Evolutionary conservation across 2,329 filamentous ascomycete species (phyloP).

Genomic region (Alternaria ventricosa): DNA sequence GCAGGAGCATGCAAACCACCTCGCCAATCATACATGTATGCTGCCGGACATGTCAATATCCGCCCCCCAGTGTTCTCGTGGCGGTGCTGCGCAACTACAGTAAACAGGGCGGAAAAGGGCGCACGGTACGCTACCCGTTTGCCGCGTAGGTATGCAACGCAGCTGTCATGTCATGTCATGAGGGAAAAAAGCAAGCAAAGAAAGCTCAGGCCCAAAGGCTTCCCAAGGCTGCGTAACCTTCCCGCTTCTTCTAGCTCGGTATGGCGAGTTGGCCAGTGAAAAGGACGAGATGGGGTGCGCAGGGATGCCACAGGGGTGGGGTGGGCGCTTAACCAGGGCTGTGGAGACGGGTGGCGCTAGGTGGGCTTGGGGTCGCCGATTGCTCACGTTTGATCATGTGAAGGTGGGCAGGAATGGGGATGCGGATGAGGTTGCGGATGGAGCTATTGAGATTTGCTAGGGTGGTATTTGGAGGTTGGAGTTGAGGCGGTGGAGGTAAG

Average conservation of each 20-base stretch:
- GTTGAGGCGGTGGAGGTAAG: not conserved
- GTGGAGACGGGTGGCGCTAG: slow-evolving; percentile 15
- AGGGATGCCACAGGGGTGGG: slow-evolving; percentile 17
- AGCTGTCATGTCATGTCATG: not conserved
- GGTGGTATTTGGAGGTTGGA: not conserved
- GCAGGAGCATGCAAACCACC: not conserved
- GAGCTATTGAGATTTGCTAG: not conserved
- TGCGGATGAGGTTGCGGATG: slow-evolving; percentile 3
- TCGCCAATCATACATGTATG: not conserved
- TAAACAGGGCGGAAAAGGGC: not conserved
- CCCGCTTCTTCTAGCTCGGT: slow-evolving; percentile 18
- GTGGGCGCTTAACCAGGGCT: slow-evolving; percentile 22
- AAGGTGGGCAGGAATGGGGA: not conserved
- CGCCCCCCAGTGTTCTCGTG: not conserved
- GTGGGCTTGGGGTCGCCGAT: not conserved
- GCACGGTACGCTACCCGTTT: not conserved
- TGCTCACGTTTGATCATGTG: slow-evolving; percentile 1
- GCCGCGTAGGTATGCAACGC: not conserved
- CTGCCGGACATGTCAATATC: not conserved
- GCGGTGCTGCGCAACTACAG: not conserved
- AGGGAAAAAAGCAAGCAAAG: not conserved
- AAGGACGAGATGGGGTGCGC: not conserved
- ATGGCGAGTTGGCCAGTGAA: slow-evolving; percentile 26
- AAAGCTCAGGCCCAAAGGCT: not conserved
- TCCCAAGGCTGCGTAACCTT: slow-evolving; percentile 33